Percentiles rank a stretch among this genome's conserved stretches.
phyloP scores from a whole-genome alignment of 2,329 filamentous ascomycete genomes.

The Colletotrichum incanum region DNA sequence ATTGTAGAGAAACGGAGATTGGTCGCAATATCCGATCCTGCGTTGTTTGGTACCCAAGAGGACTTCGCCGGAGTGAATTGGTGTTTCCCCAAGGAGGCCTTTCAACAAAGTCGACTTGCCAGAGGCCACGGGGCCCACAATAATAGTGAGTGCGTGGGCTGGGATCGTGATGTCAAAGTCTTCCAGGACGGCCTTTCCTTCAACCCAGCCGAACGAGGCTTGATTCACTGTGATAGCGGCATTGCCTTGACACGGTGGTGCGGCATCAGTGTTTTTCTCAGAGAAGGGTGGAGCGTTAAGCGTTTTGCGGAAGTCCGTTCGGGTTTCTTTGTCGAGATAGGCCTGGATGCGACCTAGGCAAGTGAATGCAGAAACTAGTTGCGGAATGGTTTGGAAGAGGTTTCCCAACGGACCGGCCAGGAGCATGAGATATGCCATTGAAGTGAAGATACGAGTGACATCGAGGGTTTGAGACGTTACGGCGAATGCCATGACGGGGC shows the following conservation, averaged over 20 bases:
- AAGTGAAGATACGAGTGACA: conserved; percentile 52
- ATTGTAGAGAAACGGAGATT: conserved; percentile 53
- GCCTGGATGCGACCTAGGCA: conserved; percentile 55
- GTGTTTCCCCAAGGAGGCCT: conserved; percentile 52
- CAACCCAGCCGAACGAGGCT: conserved; percentile 53
- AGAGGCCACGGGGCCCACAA: conserved; percentile 57
- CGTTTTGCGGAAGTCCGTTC: conserved; percentile 38
- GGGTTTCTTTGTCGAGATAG: conserved; percentile 53
- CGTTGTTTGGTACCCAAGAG: conserved; percentile 24
- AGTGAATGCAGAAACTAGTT: conserved; percentile 50
- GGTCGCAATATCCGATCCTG: conserved; percentile 52
- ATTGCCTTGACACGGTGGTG: not conserved
- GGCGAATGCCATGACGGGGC: conserved; percentile 53
- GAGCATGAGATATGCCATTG: conserved; percentile 54
- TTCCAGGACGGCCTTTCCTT: conserved; percentile 47
- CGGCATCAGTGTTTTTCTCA: not conserved
- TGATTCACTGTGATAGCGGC: conserved; percentile 5
- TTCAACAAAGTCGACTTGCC: conserved; percentile 60
- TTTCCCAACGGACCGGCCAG: conserved; percentile 51
- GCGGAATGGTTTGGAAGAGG: conserved; percentile 53
- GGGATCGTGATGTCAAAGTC: conserved; percentile 53
- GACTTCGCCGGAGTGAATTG: conserved; percentile 44
- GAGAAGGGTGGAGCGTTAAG: not conserved
- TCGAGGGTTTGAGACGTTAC: conserved; percentile 47
- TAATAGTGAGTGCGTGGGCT: conserved; percentile 52